Percentiles rank a stretch among this genome's conserved stretches.
These are phyloP conservation scores for Pythium insidiosum DNA, from an alignment of 352 stramenopile species.

Conservation along the genomic window DNA sequence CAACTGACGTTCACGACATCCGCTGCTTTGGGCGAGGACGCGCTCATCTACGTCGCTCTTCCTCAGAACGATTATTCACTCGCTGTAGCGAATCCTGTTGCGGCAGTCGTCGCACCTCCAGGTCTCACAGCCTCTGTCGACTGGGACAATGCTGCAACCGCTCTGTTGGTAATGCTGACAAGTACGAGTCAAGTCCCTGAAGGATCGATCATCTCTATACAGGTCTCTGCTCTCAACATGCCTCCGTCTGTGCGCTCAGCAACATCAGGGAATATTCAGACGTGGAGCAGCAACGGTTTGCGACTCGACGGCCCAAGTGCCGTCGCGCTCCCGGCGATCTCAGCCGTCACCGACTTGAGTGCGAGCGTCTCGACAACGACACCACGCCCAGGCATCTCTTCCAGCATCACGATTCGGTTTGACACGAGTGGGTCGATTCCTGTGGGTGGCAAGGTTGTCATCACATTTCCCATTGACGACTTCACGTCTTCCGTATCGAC, in stretches of 20 bases:
- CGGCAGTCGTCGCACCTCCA: conserved; percentile 13
- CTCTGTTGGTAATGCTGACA: conserved; percentile 30
- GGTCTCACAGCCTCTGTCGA: conserved; percentile 22
- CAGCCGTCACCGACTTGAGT: conserved; percentile 23
- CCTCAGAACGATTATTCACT: conserved; percentile 30
- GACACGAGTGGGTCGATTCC: conserved; percentile 35
- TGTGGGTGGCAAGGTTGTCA: conserved; percentile 23
- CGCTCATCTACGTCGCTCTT: conserved; percentile 29
- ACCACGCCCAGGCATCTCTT: conserved; percentile 37
- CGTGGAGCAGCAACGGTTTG: conserved; percentile 27
- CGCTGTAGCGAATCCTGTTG: conserved; percentile 12
- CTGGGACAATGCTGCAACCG: conserved; percentile 23
- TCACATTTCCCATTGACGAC: conserved; percentile 26
- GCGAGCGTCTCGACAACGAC: conserved; percentile 29
- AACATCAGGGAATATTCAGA: conserved; percentile 29
- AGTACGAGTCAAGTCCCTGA: conserved; percentile 19
- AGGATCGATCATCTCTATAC: conserved; percentile 19
- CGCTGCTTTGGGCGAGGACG: conserved; percentile 26
- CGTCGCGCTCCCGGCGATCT: conserved; percentile 25
- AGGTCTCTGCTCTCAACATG: conserved; percentile 34
- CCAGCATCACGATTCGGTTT: conserved; percentile 31
- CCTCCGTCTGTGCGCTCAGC: conserved; percentile 29
- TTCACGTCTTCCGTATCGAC: conserved; percentile 21
- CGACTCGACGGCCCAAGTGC: conserved; percentile 28
- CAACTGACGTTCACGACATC: conserved; percentile 42